Evolutionary conservation across 2,329 filamentous ascomycete species (phyloP).

Genomic region (Westerdykella ornata): DNA sequence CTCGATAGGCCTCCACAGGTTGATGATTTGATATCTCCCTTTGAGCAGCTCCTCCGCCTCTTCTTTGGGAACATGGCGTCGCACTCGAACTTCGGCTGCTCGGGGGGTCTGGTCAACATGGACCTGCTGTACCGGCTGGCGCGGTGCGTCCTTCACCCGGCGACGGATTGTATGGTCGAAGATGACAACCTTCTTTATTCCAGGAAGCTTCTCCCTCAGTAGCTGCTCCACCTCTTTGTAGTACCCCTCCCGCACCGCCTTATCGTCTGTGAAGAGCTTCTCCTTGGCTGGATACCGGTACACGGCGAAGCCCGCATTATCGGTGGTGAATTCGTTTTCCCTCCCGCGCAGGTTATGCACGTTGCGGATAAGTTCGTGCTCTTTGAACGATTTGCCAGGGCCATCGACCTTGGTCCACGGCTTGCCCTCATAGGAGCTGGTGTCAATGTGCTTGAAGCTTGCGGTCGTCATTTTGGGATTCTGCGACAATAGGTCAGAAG

Average conservation of each 20-base stretch:
- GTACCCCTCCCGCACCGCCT: conserved; percentile 50
- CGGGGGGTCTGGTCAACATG: conserved; percentile 65
- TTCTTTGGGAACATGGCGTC: conserved; percentile 51
- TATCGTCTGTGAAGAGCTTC: conserved; percentile 51
- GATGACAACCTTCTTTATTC: conserved; percentile 59
- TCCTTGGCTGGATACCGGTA: conserved; percentile 49
- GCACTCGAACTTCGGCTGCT: conserved; percentile 56
- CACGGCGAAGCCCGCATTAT: conserved; percentile 55
- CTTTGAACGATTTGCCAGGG: conserved; percentile 49
- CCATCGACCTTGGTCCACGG: conserved; percentile 62
- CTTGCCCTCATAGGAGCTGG: conserved; percentile 46
- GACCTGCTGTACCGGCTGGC: conserved; percentile 62
- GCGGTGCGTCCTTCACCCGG: conserved; percentile 47
- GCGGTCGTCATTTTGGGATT: conserved; percentile 50
- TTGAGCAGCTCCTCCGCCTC: conserved; percentile 53
- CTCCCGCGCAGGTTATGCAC: conserved; percentile 53
- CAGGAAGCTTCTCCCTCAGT: conserved; percentile 60
- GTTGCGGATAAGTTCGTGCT: conserved; percentile 41
- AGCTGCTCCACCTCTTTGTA: conserved; percentile 64
- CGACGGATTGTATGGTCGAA: conserved; percentile 77
- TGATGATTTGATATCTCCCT: conserved; percentile 60
- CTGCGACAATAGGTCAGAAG: too few species aligned
- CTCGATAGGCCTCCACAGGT: conserved; percentile 63
- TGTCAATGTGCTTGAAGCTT: conserved; percentile 57
- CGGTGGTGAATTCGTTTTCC: conserved; percentile 48